Evolutionary conservation across 2,329 filamentous ascomycete species (phyloP).

Genomic region (Pseudonectria foliicola): DNA sequence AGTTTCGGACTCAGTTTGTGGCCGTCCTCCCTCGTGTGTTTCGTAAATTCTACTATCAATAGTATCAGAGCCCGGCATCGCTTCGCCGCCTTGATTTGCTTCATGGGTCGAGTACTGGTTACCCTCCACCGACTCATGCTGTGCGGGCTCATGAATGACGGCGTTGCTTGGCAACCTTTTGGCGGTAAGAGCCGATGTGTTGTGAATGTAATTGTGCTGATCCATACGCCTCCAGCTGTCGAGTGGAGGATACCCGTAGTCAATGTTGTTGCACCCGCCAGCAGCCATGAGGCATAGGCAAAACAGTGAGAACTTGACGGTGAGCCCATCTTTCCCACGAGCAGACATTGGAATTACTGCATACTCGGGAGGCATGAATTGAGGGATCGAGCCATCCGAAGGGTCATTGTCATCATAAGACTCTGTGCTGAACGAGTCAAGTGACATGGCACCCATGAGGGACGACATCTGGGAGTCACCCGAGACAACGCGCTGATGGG

Average conservation of each 20-base stretch:
- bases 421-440: neutral
- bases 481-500: too few relatives aligned
- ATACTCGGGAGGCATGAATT: slow-evolving; percentile 2
- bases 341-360: slow-evolving; percentile 1
- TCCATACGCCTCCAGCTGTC: slow-evolving; percentile 1
- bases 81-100: too few relatives aligned
- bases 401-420: neutral
- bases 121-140: neutral
- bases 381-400: neutral
- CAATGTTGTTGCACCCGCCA: neutral
- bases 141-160: neutral
- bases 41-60: too few relatives aligned
- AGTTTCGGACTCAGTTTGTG: too few relatives aligned
- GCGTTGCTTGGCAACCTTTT: slow-evolving; percentile 1
- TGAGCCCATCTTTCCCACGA: neutral
- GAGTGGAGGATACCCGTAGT: slow-evolving; percentile 1
- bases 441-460: too few relatives aligned
- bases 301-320: slow-evolving; percentile 1
- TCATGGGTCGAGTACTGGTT: too few relatives aligned
- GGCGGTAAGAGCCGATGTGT: slow-evolving; percentile 1
- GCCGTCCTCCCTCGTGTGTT: too few relatives aligned
- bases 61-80: too few relatives aligned
- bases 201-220: neutral
- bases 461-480: too few relatives aligned
- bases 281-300: slow-evolving; percentile 1